Evolutionary conservation across 2,329 filamentous ascomycete genomes (phyloP), one percentile per base, ranked within the genome.

Genomic region (Botrytis hyacinthi): DNA sequence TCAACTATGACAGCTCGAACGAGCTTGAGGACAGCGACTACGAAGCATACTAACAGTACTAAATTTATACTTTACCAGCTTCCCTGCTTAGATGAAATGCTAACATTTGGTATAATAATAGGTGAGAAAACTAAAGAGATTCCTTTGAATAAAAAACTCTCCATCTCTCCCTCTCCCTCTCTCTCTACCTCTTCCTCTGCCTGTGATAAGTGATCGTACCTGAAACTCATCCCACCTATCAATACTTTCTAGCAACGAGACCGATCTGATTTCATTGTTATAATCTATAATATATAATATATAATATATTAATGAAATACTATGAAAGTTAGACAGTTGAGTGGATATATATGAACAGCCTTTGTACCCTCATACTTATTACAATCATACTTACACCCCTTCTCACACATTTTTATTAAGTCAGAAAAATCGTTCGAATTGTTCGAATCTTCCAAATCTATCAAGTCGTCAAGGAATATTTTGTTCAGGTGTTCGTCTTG

Each of bases 401-500:
- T 40, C 60, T 40, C 60, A 18, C 12, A n/a, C 35, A 40, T n/a
- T n/a, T 18, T n/a, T n/a, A 16, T n/a, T 9, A 14, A 10, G 26
- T 62, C 35, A 57, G 22, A 62, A 62, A 61, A 42, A 40, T 40
- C 60, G 40, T 40, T 37, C 22, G 10, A 42, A 40, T 40, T 35
- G 40, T 40, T 37, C 22, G 10, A 40, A 61, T 61, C 22, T 37
- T 61, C 14, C 35, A 22, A 40, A 40, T 62, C 35, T 62, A 26
- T 62, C 35, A 63, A 44, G 26, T 20, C 26, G 26, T 48, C 22
- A 37, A 66, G 63, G 63, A 51, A 51, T 26, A 40, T 51, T 51
- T 26, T 67, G 63, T 51, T 51, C 63, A 66, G 63, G 63, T 67
- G 63, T 51, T 67, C 63, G n/a, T 29, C n/a, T 57, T 51, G 12